Base-by-base conservation (phyloP, 129 eudicot species). In the Escallonia herrerae region DNA sequence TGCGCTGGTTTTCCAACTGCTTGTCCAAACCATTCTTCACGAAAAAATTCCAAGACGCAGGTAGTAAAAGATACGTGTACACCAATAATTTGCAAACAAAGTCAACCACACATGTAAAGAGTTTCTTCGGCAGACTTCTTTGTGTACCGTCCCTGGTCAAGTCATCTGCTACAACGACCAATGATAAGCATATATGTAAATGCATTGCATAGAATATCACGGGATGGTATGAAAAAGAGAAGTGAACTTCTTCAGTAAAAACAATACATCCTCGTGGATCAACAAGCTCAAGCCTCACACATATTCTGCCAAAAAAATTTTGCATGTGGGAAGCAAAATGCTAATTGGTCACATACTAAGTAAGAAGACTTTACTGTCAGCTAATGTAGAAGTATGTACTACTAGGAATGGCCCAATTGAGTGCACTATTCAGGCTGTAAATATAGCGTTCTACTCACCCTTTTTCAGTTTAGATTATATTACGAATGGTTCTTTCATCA, bases 71-170 rank as follows among this genome's bases (percentile, higher is more conserved):
- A 77, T 59, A 84, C 48, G 81, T 45, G 52, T 79, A 83, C 40
- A 81, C 73, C 44, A 88, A 64, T 40, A 81, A 58, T 79, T 78
- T 75, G 84, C 71, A 67, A 37, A 76, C 8, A 52, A 79, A 66
- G 70, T 75, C 69, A 33, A 67, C 61, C 60, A 76, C 69, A 53
- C 57, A 75, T 43, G 65, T 57, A 61, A 75, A 22, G 4, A 76
- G 77, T 73, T 71, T 78, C 68, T 71, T 70, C 60, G 66, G 46
- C 49, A 65, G 65, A 69, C 78, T 80, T 82, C 63, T 68, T 71
- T 57, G 83, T 33, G 72, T 58, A 13, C 52, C 63, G 22, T 38
- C 44, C 62, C 54, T 56, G 45, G 67, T 73, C 68, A 33, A 12
- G 58, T 76, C 54, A 72, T 57, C 86, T 87, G 83, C 7, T 72